Evolutionary conservation across 306 rosid genomes (phyloP).

Genomic region (Albizia julibrissin): DNA sequence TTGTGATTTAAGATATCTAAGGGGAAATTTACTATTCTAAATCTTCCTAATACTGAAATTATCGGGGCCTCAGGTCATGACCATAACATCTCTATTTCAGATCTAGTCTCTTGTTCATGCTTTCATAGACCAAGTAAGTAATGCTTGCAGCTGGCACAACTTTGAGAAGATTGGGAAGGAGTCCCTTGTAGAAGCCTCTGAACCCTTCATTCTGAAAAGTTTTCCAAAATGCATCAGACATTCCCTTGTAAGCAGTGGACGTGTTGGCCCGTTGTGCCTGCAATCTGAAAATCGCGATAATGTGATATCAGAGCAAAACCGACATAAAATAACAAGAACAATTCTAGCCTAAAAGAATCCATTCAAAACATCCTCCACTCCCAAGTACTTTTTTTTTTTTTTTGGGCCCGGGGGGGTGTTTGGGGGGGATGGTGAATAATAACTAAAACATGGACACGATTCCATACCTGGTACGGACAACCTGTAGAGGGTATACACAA

Average conservation of each 20-base stretch:
- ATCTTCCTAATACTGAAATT: slow-evolving; percentile 37
- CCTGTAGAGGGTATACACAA: slow-evolving; percentile 59
- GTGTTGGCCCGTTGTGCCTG: slow-evolving; percentile 49
- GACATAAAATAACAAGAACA: background rate
- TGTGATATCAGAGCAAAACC: slow-evolving; percentile 23
- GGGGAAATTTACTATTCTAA: slow-evolving; percentile 43
- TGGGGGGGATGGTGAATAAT: slow-evolving; percentile 13
- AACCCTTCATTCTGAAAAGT: slow-evolving; percentile 48
- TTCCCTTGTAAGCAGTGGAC: slow-evolving; percentile 48
- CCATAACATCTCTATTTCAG: slow-evolving; percentile 37
- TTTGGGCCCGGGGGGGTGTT: too few relatives aligned
- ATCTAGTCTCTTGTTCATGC: slow-evolving; percentile 53
- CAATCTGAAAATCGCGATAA: slow-evolving; percentile 41
- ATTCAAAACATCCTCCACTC: background rate
- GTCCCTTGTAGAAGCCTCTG: slow-evolving; percentile 58
- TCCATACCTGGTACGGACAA: slow-evolving; percentile 57
- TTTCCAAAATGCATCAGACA: slow-evolving; percentile 59
- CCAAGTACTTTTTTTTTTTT: background rate
- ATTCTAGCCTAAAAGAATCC: background rate
- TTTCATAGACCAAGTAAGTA: slow-evolving; percentile 57
- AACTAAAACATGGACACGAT: slow-evolving; percentile 1
- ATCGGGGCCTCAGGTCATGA: slow-evolving; percentile 29
- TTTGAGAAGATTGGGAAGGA: slow-evolving; percentile 61
- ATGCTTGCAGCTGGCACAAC: slow-evolving; percentile 67
- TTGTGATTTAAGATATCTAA: slow-evolving; percentile 46